phyloP scores from a whole-genome alignment of 768 basidiomycete species.

The Termitomyces sp. region DNA sequence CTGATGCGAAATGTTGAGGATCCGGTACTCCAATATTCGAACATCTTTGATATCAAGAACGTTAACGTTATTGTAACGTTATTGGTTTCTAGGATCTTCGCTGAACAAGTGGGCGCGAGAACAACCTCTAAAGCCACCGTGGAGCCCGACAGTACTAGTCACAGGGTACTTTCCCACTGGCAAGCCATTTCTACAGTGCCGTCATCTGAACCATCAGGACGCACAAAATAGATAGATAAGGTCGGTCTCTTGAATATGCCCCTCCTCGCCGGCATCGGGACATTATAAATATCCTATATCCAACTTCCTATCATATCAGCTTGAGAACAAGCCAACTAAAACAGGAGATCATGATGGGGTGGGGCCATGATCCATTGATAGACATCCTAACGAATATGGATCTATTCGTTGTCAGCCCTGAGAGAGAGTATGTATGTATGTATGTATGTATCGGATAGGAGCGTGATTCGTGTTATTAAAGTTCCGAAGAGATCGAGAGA shows the following conservation, averaged over 20 bases:
- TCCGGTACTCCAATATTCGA: background rate
- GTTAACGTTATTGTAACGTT: background rate
- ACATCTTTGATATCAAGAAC: background rate
- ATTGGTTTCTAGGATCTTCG: background rate
- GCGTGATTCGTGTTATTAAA: no score
- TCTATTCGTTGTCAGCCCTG: background rate
- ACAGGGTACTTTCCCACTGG: background rate
- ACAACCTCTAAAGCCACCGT: background rate
- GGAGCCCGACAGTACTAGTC: background rate
- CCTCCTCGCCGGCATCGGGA: background rate
- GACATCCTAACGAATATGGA: background rate
- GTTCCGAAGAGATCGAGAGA: constrained; percentile 3
- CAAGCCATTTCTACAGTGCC: background rate
- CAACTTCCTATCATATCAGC: background rate
- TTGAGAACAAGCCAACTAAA: background rate
- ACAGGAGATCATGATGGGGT: background rate
- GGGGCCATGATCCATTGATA: no score
- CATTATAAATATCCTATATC: background rate
- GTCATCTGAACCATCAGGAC: no score
- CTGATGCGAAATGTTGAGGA: background rate
- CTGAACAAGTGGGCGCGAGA: background rate
- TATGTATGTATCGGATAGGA: background rate
- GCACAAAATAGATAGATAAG: background rate
- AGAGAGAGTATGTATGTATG: background rate
- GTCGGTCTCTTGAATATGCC: background rate